Evolutionary conservation across 2,329 filamentous ascomycete species (phyloP), one percentile per base, ranked within the genome.

Genomic region (Pyrenophora seminiperda): DNA sequence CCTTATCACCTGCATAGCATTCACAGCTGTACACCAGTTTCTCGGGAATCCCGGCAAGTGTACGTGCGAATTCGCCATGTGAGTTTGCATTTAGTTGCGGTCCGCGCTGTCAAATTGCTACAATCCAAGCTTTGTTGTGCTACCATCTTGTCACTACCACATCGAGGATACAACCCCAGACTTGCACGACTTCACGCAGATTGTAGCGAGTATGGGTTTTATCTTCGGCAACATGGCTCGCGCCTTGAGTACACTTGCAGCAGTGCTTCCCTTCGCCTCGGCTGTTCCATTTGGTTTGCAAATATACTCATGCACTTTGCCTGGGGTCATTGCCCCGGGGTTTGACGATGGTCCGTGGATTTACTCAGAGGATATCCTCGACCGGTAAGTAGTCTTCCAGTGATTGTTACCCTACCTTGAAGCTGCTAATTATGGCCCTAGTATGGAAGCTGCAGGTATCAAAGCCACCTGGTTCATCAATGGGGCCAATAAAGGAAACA

Each of bases 381-480:
- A 47, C 19, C 19, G 43, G 43, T 46, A 13, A 15, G 33, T 20
- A 2, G 7, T 7, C 4, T 20, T 15, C 7, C 7, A 29, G 15
- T 22, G 10, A 14, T 10, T 6, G 15, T 18, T 19, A 29, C 5
- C 22, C 18, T 4, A 31, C 13, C 2, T 20, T 15, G 29, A 20
- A 22, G 20, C n/a, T 40, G 37, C 37, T 40, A 27, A 40, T 4
- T 17, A 11, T 24, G 6, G 20, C 37, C 22, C 7, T 20, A 42
- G 41, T 5, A 45, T 45, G 41, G 33, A 11, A 40, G 43, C 20
- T 6, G 43, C 43, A 5, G 43, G 36, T 1, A 32, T 47, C 19
- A 47, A 29, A 27, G 43, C 43, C 7, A 47, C 43, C 2, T 47
- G 43, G 43, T 47, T 47, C 36, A 47, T 47, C 11, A 47, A 47